Evolutionary conservation across 768 basidiomycete genomes (phyloP).

Genomic region (Kwoniella botswanensis): DNA sequence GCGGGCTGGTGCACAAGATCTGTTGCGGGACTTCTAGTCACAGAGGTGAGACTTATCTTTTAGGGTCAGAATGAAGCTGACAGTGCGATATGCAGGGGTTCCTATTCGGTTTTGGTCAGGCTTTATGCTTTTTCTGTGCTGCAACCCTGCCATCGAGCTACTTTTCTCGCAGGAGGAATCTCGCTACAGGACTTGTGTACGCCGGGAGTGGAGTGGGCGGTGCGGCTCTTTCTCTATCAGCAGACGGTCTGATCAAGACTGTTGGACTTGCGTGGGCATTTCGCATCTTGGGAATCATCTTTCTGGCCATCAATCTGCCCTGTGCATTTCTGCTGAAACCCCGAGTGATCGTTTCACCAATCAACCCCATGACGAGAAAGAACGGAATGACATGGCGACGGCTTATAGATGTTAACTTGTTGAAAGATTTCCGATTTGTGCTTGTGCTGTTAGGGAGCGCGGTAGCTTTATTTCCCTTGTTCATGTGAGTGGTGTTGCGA

Average conservation of each 20-base stretch:
- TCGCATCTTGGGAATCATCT: slow-evolving; percentile 37
- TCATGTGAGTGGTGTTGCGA: slow-evolving; percentile 22
- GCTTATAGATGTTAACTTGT: slow-evolving; percentile 22
- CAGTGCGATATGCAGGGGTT: not conserved
- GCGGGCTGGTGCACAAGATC: slow-evolving; percentile 25
- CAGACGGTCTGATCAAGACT: slow-evolving; percentile 25
- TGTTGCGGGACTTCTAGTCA: slow-evolving; percentile 31
- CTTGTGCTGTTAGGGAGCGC: slow-evolving; percentile 30
- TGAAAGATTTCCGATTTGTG: slow-evolving; percentile 34
- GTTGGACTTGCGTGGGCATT: slow-evolving; percentile 43
- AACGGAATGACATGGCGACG: not conserved
- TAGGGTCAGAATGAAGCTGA: slow-evolving; percentile 15
- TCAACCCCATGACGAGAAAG: not conserved
- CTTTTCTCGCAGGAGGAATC: slow-evolving; percentile 31
- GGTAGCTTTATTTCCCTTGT: slow-evolving; percentile 42
- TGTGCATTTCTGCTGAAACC: slow-evolving; percentile 33
- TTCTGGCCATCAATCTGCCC: slow-evolving; percentile 22
- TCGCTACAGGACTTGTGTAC: slow-evolving; percentile 48
- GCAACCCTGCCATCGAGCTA: slow-evolving; percentile 36
- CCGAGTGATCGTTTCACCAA: not conserved
- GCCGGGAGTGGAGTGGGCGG: slow-evolving; percentile 44
- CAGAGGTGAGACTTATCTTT: slow-evolving; percentile 24
- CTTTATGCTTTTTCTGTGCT: slow-evolving; percentile 21
- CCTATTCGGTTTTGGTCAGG: slow-evolving; percentile 4
- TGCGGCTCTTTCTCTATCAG: slow-evolving; percentile 31